phyloP scores from a whole-genome alignment of 441 rosid species.

The Jatropha multifida region DNA sequence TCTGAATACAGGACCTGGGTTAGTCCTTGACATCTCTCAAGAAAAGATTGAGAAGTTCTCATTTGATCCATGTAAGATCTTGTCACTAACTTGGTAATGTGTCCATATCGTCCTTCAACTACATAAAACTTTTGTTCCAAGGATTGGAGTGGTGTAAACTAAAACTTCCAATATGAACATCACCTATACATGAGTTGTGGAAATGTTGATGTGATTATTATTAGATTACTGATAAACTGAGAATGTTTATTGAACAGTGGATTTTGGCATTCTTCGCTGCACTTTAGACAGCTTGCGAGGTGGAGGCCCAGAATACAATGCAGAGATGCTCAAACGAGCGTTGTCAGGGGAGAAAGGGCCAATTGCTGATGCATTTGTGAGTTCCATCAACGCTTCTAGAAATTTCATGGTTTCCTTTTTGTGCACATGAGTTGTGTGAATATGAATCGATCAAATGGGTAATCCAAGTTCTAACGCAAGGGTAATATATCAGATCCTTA shows the following conservation, averaged over 20 bases:
- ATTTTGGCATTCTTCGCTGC: constrained; percentile 88
- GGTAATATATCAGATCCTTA: constrained; percentile 57
- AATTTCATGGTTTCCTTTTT: background rate
- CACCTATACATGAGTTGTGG: background rate
- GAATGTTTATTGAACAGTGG: constrained; percentile 55
- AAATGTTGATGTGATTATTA: background rate
- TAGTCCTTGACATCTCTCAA: constrained; percentile 60
- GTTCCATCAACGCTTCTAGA: constrained; percentile 24
- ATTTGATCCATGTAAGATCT: constrained; percentile 82
- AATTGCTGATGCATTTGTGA: constrained; percentile 82
- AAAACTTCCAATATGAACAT: background rate
- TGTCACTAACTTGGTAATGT: background rate
- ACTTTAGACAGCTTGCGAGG: constrained; percentile 73
- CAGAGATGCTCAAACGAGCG: constrained; percentile 56
- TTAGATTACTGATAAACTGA: constrained; percentile 15
- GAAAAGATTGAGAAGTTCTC: constrained; percentile 70
- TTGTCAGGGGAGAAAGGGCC: constrained; percentile 79
- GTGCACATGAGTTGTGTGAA: background rate
- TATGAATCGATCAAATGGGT: background rate
- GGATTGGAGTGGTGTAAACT: background rate
- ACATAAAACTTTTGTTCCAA: background rate
- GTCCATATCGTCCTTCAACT: background rate
- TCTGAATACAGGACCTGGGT: constrained; percentile 62
- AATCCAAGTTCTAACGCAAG: constrained; percentile 9
- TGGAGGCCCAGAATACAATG: constrained; percentile 77